phyloP scores from a whole-genome alignment of 108 stramenopile species.

The Fragilariopsis cylindrus region DNA sequence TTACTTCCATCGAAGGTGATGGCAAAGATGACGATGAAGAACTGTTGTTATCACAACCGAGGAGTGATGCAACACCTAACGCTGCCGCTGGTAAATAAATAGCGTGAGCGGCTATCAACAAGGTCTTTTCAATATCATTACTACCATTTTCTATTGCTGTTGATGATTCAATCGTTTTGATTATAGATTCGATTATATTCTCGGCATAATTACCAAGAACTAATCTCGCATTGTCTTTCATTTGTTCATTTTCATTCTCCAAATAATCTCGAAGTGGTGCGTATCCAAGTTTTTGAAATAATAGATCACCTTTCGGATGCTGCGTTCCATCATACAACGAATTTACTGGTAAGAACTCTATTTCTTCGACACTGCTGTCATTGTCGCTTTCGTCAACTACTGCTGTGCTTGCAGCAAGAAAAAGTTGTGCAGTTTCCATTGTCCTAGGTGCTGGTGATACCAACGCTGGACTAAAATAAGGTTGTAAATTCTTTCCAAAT shows the following conservation, averaged over 20 bases:
- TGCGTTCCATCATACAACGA: constrained; percentile 49
- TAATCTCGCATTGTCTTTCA: constrained; percentile 17
- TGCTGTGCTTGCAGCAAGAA: constrained; percentile 25
- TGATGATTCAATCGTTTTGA: constrained; percentile 11
- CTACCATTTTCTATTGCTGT: background rate
- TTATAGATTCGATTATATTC: constrained; percentile 23
- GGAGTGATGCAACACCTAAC: constrained; percentile 33
- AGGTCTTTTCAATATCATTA: constrained; percentile 6
- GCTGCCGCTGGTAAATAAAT: constrained; percentile 53
- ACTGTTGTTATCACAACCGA: constrained; percentile 21
- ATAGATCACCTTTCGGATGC: constrained; percentile 44
- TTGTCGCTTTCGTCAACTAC: constrained; percentile 6
- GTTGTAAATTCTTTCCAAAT: constrained; percentile 41
- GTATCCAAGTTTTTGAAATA: constrained; percentile 52
- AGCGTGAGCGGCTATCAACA: constrained; percentile 50
- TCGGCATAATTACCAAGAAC: constrained; percentile 48
- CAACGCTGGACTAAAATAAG: constrained; percentile 27
- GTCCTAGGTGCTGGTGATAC: constrained; percentile 53
- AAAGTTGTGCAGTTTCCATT: constrained; percentile 50
- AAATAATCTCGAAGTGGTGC: constrained; percentile 49
- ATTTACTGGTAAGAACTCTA: constrained; percentile 4
- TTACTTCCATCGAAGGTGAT: constrained; percentile 22
- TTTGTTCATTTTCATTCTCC: constrained; percentile 30
- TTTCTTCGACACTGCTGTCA: background rate
- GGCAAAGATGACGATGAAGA: background rate